Evolutionary conservation across 192 early-diverging fungal species (phyloP).

Genomic region (Coemansia sp.): DNA sequence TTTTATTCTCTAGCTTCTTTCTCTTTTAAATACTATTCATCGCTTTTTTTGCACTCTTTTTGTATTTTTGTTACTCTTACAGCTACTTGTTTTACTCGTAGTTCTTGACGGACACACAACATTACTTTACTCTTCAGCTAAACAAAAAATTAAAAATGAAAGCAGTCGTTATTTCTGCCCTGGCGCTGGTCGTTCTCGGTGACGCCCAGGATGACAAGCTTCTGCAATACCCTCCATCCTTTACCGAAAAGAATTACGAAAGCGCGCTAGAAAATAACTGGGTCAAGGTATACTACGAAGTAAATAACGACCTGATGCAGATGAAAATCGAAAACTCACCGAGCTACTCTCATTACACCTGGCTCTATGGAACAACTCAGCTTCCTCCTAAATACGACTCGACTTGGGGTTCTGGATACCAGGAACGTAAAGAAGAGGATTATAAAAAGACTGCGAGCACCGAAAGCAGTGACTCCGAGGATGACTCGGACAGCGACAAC

Average conservation of each 20-base stretch:
- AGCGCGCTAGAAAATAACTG: constrained; percentile 16
- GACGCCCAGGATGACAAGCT: constrained; percentile 6
- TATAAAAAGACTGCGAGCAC: background rate
- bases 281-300: constrained; percentile 39
- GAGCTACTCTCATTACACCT: constrained; percentile 19
- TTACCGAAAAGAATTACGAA: constrained; percentile 26
- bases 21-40: background rate
- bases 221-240: constrained; percentile 15
- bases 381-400: constrained; percentile 23
- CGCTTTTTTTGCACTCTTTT: background rate
- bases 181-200: constrained; percentile 6
- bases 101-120: too few species aligned
- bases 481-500: too few species aligned
- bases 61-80: background rate
- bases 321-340: background rate
- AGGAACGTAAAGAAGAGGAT: constrained; percentile 15
- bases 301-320: constrained; percentile 28
- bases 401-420: constrained; percentile 24
- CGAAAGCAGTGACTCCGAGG: too few species aligned
- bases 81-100: background rate
- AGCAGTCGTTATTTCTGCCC: background rate
- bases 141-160: background rate
- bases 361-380: constrained; percentile 39
- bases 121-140: background rate
- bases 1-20: background rate